Evolutionary conservation across 768 basidiomycete genomes (phyloP).

Genomic region (Austroboletus festivus): DNA sequence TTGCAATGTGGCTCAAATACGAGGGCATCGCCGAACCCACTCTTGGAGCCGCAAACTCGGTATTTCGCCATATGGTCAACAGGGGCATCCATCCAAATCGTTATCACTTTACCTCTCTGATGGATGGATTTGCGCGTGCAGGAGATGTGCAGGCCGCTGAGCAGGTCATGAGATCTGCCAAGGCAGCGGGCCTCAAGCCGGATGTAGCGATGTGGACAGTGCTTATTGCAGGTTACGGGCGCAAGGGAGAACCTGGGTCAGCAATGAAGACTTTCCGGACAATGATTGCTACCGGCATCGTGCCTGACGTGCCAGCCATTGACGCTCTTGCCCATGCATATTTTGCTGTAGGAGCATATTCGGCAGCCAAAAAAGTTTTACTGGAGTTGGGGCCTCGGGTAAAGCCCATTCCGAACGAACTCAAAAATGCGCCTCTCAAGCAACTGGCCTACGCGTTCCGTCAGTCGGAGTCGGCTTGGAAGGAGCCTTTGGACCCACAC

Average conservation of each 20-base stretch:
- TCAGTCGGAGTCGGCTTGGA: constrained; percentile 17
- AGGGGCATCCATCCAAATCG: constrained; percentile 70
- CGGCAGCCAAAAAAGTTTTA: constrained; percentile 51
- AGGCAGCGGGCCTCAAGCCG: constrained; percentile 48
- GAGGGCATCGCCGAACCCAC: constrained; percentile 55
- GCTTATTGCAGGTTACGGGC: constrained; percentile 68
- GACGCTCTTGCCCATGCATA: constrained; percentile 71
- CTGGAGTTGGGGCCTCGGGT: constrained; percentile 63
- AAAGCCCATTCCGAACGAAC: constrained; percentile 53
- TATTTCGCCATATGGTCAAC: constrained; percentile 58
- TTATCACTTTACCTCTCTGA: constrained; percentile 71
- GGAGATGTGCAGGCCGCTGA: constrained; percentile 62
- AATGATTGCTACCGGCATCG: constrained; percentile 60
- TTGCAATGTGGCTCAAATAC: constrained; percentile 61
- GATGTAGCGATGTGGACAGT: constrained; percentile 74
- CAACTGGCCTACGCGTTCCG: constrained; percentile 47
- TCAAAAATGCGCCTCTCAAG: constrained; percentile 43
- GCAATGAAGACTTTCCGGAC: constrained; percentile 55
- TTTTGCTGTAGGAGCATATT: constrained; percentile 51
- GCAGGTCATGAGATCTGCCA: constrained; percentile 51
- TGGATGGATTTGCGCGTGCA: constrained; percentile 63
- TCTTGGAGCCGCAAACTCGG: constrained; percentile 45
- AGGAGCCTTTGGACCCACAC: constrained; percentile 27
- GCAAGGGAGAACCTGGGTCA: constrained; percentile 49
- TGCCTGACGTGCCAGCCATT: constrained; percentile 68